Conservation (phyloP, 768 basidiomycete species). For the Fomitopsis pulvina region DNA sequence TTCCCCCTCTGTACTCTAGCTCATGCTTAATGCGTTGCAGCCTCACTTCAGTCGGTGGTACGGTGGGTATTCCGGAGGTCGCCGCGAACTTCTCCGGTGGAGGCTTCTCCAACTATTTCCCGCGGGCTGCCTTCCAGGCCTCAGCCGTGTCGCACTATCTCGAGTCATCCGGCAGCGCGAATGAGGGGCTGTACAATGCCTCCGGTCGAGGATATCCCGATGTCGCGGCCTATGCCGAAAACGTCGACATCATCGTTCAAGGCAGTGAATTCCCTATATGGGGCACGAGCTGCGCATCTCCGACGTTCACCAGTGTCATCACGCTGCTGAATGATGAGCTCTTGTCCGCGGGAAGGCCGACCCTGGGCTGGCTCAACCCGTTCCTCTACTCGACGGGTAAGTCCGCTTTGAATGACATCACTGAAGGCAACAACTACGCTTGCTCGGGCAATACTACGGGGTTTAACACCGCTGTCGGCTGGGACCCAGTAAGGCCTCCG, state of each 20-base stretch:
- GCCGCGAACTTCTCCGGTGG: slow-evolving; percentile 58
- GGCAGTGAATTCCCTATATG: slow-evolving; percentile 13
- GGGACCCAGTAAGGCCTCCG: slow-evolving; percentile 23
- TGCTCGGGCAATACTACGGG: slow-evolving; percentile 21
- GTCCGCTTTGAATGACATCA: slow-evolving; percentile 27
- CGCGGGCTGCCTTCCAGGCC: slow-evolving; percentile 47
- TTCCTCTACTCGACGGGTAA: slow-evolving; percentile 23
- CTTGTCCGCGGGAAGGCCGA: slow-evolving; percentile 19
- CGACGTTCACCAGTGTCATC: slow-evolving; percentile 28
- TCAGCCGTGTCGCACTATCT: slow-evolving; percentile 39
- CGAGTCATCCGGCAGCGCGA: slow-evolving; percentile 41
- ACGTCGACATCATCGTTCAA: slow-evolving; percentile 22
- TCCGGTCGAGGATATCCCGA: slow-evolving; percentile 41
- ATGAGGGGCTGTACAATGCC: slow-evolving; percentile 25
- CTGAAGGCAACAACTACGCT: slow-evolving; percentile 20
- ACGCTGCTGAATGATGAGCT: slow-evolving; percentile 29
- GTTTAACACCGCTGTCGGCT: slow-evolving; percentile 21
- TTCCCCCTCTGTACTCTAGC: neutral
- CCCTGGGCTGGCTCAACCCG: slow-evolving; percentile 31
- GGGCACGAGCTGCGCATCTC: slow-evolving; percentile 28
- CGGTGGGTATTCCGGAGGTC: slow-evolving; percentile 40
- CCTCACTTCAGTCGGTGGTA: slow-evolving; percentile 65
- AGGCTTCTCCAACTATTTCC: slow-evolving; percentile 63
- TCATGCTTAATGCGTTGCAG: slow-evolving; percentile 5
- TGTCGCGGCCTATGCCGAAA: slow-evolving; percentile 30